Base-by-base conservation (phyloP, 106 monocot genomes). In the Allium fistulosum region DNA sequence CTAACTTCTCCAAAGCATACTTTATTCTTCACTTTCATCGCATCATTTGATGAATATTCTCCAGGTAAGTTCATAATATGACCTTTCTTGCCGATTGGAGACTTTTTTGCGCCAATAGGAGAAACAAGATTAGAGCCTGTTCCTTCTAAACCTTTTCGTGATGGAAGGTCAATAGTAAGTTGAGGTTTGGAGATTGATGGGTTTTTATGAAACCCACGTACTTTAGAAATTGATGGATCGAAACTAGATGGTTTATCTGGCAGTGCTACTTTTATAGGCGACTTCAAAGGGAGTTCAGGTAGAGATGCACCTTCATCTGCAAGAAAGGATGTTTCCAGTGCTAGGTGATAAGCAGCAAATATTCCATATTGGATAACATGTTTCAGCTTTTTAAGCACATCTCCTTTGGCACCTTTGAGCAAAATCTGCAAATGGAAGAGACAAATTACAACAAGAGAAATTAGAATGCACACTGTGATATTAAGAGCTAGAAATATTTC, bases 251-350 rank as follows among this genome's bases (percentile, higher is more conserved):
- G 72, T 65, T 81, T 90, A 75, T 90, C 74, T 58, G 86, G 90
- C 65, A 83, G 49, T 71, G 86, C 78, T 57, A 86, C 86, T 64
- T 78, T 83, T 68, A 90, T 75, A 68, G 90, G 86, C 49, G 90
- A 75, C 70, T 79, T 74, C 60, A 83, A 78, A 5, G 85, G 76
- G 72, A 81, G 75, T 69, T 86, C 85, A 48, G 86, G 83, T 46
- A 86, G 58, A 68, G 78, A 74, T 28, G 90, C 86, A 59, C 86
- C 83, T 83, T 90, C 90, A 83, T 86, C 90, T 61, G 80, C 86
- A 74, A 90, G 86, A 72, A 86, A 90, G 62, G 81, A 90, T 53
- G 82, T 90, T 77, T 90, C 90, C 59, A 90, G 59, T 27, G 90
- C 83, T 51, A 86, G 67, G 59, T 90, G 86, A 71, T 90, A 86